phyloP scores from a whole-genome alignment of 805 yeast species.

The Suhomyces vadensis region DNA sequence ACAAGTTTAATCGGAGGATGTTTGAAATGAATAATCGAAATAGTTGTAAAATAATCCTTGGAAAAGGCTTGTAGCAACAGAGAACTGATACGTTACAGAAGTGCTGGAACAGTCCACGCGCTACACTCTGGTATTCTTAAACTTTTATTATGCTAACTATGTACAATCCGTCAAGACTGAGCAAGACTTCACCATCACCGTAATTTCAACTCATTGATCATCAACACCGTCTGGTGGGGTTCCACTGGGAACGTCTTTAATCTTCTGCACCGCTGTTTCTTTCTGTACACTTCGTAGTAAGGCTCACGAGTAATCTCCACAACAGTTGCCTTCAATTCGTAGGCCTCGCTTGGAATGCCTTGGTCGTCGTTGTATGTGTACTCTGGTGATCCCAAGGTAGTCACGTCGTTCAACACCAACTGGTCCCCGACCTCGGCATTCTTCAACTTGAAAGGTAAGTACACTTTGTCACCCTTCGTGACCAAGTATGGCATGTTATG shows the following conservation, averaged over 20 bases:
- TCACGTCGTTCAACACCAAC: conserved; percentile 71
- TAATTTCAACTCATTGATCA: conserved; percentile 70
- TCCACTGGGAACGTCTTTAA: conserved; percentile 71
- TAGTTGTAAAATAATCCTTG: too few relatives aligned
- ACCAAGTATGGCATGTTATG: conserved; percentile 86
- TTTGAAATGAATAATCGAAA: neutral
- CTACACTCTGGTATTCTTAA: neutral
- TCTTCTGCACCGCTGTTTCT: conserved; percentile 78
- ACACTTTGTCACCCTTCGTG: conserved; percentile 84
- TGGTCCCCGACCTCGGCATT: conserved; percentile 81
- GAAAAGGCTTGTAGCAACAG: too few relatives aligned
- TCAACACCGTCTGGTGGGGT: conserved; percentile 73
- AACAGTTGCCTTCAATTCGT: conserved; percentile 71
- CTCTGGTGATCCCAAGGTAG: conserved; percentile 82
- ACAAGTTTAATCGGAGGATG: too few relatives aligned
- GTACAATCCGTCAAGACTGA: too few relatives aligned
- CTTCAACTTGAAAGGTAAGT: conserved; percentile 75
- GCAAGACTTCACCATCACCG: too few relatives aligned
- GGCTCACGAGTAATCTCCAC: conserved; percentile 85
- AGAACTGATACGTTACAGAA: too few relatives aligned
- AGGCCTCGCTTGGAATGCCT: conserved; percentile 49
- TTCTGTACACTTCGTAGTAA: conserved; percentile 54
- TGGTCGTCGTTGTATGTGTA: conserved; percentile 57
- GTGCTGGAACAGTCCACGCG: neutral
- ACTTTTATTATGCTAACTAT: neutral